These are phyloP conservation scores for Botrytis cinerea DNA, from an alignment of 2,329 filamentous ascomycete species.

Conservation along the genomic window DNA sequence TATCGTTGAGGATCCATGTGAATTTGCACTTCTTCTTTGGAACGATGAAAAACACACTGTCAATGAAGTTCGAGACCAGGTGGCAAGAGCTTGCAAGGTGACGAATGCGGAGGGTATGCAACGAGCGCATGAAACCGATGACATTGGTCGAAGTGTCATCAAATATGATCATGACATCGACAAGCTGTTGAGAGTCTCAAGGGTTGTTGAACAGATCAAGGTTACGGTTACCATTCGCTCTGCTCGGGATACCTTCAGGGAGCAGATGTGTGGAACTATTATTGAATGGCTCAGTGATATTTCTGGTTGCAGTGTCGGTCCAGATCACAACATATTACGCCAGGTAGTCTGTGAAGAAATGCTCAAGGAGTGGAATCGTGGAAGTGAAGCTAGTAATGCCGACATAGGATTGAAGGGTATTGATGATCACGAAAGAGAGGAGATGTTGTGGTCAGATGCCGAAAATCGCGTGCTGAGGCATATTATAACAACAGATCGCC, in stretches of 20 bases:
- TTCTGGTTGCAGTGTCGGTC: conserved; percentile 80
- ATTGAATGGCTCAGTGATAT: conserved; percentile 97
- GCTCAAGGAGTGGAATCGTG: conserved; percentile 81
- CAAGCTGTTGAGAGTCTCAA: conserved; percentile 74
- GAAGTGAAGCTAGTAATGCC: conserved; percentile 79
- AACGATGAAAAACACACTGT: conserved; percentile 99
- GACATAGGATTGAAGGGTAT: conserved; percentile 76
- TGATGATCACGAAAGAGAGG: conserved; percentile 72
- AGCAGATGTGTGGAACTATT: conserved; percentile 98
- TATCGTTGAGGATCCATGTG: conserved; percentile 61
- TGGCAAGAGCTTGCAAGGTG: conserved; percentile 83
- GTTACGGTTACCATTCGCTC: conserved; percentile 94
- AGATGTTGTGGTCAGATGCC: not conserved
- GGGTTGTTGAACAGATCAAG: conserved; percentile 90
- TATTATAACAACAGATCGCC: conserved; percentile 30
- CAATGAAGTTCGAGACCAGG: conserved; percentile 84
- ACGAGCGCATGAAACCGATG: conserved; percentile 85
- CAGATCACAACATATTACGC: conserved; percentile 76
- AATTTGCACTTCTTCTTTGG: conserved; percentile 88
- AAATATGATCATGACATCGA: conserved; percentile 73
- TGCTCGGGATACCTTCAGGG: conserved; percentile 89
- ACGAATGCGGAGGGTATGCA: conserved; percentile 66
- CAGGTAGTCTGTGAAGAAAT: conserved; percentile 88
- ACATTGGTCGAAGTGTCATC: conserved; percentile 82
- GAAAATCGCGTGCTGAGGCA: conserved; percentile 36